These are phyloP conservation scores for Hymenoscyphus linearis DNA, from an alignment of 2,329 filamentous ascomycete genomes.

Conservation along the genomic window DNA sequence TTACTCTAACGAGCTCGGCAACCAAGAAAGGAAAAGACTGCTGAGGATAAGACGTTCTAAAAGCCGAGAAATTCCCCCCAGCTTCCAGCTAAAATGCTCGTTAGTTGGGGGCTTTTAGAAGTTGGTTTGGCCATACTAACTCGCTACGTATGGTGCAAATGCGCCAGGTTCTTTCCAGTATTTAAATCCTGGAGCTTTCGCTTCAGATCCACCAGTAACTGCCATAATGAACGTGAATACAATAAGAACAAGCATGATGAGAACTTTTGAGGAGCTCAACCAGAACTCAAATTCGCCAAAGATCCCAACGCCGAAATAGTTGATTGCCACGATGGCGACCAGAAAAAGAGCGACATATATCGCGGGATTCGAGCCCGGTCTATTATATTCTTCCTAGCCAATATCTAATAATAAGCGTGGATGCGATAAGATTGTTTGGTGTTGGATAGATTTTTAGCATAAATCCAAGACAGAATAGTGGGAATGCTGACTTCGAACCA, in stretches of 20 bases:
- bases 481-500: constrained; percentile 28
- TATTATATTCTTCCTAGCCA: constrained; percentile 49
- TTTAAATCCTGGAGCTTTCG: constrained; percentile 44
- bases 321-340: constrained; percentile 57
- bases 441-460: constrained; percentile 67
- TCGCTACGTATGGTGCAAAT: constrained; percentile 32
- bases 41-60: constrained; percentile 46
- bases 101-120: constrained; percentile 11
- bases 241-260: constrained; percentile 62
- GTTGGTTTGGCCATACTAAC: constrained; percentile 14
- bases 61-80: constrained; percentile 53
- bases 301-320: constrained; percentile 48
- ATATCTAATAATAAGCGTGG: constrained; percentile 71
- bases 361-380: constrained; percentile 58
- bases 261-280: constrained; percentile 52
- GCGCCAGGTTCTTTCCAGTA: constrained; percentile 45
- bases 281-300: constrained; percentile 49
- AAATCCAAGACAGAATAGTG: neutral
- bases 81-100: constrained; percentile 39
- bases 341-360: constrained; percentile 74
- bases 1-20: constrained; percentile 57
- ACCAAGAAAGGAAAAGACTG: constrained; percentile 56
- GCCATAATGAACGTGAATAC: constrained; percentile 59
- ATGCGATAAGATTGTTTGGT: constrained; percentile 78
- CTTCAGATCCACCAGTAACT: constrained; percentile 57